phyloP scores from a whole-genome alignment of 2,329 filamentous ascomycete species.

The Penicillium sp. region DNA sequence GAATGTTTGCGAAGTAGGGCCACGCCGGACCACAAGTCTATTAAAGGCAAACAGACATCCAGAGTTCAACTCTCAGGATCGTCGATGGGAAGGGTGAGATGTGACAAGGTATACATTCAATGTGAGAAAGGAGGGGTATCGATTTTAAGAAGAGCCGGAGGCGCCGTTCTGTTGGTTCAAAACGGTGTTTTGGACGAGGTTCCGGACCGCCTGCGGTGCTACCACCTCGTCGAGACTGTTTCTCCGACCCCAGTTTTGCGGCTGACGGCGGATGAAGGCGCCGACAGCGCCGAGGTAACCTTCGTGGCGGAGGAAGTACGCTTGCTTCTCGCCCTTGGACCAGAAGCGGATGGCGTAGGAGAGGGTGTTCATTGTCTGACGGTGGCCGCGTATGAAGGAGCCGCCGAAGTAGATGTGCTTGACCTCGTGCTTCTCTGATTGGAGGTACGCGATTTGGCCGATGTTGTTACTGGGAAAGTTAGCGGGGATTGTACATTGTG shows the following conservation, averaged over 20 bases:
- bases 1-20: not conserved
- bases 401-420: conserved; percentile 97
- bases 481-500: conserved; percentile 16
- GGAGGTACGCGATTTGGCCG: conserved; percentile 95
- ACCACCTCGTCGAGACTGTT: conserved; percentile 69
- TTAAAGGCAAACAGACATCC: not conserved
- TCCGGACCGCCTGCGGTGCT: conserved; percentile 31
- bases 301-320: conserved; percentile 93
- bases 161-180: conserved; percentile 17
- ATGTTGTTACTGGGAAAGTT: conserved; percentile 78
- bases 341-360: conserved; percentile 98
- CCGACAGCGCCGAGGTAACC: conserved; percentile 94
- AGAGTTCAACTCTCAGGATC: not conserved
- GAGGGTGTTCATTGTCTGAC: conserved; percentile 96
- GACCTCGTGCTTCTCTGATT: conserved; percentile 89
- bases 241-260: conserved; percentile 85
- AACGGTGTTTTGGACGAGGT: conserved; percentile 19
- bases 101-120: not conserved
- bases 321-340: conserved; percentile 91
- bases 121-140: not conserved
- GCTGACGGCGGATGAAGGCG: conserved; percentile 89
- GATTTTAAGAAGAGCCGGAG: conserved; percentile 17
- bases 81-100: not conserved
- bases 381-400: conserved; percentile 93
- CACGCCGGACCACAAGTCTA: not conserved